Evolutionary conservation across 1,139 yeast genomes (phyloP).

Genomic region (Hyphopichia fennica): DNA sequence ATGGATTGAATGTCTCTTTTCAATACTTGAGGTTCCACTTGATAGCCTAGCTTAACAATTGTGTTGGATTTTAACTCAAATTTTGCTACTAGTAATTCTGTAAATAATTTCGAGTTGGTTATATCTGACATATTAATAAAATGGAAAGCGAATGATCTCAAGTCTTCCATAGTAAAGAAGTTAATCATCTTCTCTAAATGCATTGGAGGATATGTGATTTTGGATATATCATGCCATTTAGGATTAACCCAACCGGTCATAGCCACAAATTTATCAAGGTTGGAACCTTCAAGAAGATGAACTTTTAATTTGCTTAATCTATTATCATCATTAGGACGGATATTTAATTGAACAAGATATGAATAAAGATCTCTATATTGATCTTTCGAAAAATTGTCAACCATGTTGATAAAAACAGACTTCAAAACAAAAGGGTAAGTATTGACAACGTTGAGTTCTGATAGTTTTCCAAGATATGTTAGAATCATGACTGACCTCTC

Average conservation of each 20-base stretch:
- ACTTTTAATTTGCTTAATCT: constrained; percentile 21
- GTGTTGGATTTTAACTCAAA: constrained; percentile 25
- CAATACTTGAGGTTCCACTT: background rate
- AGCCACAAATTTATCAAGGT: constrained; percentile 31
- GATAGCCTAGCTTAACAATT: background rate
- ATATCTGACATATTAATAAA: constrained; percentile 30
- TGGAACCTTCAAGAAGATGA: constrained; percentile 27
- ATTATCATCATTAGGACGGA: constrained; percentile 22
- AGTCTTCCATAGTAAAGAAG: constrained; percentile 30
- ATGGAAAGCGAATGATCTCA: constrained; percentile 21
- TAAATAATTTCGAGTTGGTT: constrained; percentile 32
- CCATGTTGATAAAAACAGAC: constrained; percentile 18
- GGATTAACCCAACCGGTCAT: constrained; percentile 40
- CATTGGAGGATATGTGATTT: constrained; percentile 13
- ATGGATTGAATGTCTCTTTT: constrained; percentile 26
- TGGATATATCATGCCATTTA: constrained; percentile 37
- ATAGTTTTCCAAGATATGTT: constrained; percentile 22
- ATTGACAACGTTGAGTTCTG: constrained; percentile 25
- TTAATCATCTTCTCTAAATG: constrained; percentile 29
- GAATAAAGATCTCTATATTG: constrained; percentile 28
- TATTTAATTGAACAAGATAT: constrained; percentile 34
- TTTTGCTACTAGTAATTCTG: constrained; percentile 36
- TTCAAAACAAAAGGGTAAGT: constrained; percentile 22
- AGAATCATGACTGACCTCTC: constrained; percentile 21
- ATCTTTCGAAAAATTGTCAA: constrained; percentile 18